Evolutionary conservation across 2,329 filamentous ascomycete genomes (phyloP), one percentile per base, ranked within the genome.

Genomic region (Neurospora sp.): DNA sequence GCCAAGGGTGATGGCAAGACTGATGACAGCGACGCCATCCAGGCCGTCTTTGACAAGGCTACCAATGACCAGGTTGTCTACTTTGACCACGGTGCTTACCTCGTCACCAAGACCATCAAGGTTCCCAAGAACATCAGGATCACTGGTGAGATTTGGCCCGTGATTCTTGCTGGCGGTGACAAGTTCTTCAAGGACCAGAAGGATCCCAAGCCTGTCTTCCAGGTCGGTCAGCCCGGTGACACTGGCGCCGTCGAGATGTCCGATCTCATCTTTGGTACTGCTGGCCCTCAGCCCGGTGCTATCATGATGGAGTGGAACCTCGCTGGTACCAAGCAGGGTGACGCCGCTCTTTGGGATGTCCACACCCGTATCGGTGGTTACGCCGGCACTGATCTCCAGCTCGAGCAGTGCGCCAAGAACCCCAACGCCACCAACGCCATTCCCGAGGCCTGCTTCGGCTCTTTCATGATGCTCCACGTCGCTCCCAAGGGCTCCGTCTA

Each of bases 271-370:
- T 91, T 98, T 75, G 88, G 92, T 80, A 97, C 93, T 38, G 87
- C 89, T 74, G 95, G 95, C 4, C 84, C 93, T 3, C 90, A 92
- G 72, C 91, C 93, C 0, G 95, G 95, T 74, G 95, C 93, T 19
- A 92, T 97, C 77, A 86, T 97, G 78, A 89, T 97, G 82, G 87
- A 97, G 79, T 97, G 93, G 91, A 97, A 97, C 81, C 83, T 97
- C 57, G 88, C 88, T 62, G 90, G 88, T 41, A 79, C 85, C 74
- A 84, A 80, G 69, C 85, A 89, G 70, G 93, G 92, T 66, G 87
- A 88, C 1, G 89, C 89, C 23, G 95, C 89, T 72, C 89, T 97
- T 81, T 99, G 94, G 92, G 96, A 99, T 77, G 90, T 94, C n/a
- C 96, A 99, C 83, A 91, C 96, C 82, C 92, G 96, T 77, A 88